Evolutionary conservation across 2,329 filamentous ascomycete species (phyloP), one percentile per base, ranked within the genome.

Genomic region (Fusarium sp.): DNA sequence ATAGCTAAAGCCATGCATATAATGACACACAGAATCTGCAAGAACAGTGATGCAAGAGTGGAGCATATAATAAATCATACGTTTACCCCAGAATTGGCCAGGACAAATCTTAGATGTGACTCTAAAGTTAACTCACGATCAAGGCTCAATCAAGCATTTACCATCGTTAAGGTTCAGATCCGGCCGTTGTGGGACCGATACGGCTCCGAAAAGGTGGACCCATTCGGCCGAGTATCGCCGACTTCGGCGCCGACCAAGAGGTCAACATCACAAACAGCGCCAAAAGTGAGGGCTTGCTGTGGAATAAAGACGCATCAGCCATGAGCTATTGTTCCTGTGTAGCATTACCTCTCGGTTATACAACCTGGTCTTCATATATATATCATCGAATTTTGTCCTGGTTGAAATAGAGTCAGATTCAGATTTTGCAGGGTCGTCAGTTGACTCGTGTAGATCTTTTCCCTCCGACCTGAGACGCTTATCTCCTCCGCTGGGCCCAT

Each of bases 211-310:
- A 61, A 63, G 45, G 9, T n/a, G 18, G 10, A 9, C 14, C 1
- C 25, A 29, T 57, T 49, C 54, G 54, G 54, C 54, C 54, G 54
- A 49, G 18, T 22, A 27, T 25, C 53, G 31, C 72, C 70, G 68
- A 47, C 50, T 70, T 76, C 71, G 71, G 71, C 62, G 60, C 68
- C 74, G 53, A 66, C 31, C 52, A 65, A 29, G 15, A 47, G 62
- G n/a, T 42, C 14, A 57, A 47, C 42, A 29, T 58, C 17, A 18
- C 22, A 41, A 38, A 35, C 29, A 33, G 35, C 27, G 25, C n/a
- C n/a, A 56, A 47, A 13, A 14, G 31, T 47, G 12, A 25, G 27
- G 33, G 13, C 33, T 38, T 52, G 22, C 22, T 18, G 22, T 17
- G 17, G 20, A 27, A 38, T n/a, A 53, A 38, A 27, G 22, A 39